phyloP scores from a whole-genome alignment of 345 rosid species.

The Schrenkiella parvula region DNA sequence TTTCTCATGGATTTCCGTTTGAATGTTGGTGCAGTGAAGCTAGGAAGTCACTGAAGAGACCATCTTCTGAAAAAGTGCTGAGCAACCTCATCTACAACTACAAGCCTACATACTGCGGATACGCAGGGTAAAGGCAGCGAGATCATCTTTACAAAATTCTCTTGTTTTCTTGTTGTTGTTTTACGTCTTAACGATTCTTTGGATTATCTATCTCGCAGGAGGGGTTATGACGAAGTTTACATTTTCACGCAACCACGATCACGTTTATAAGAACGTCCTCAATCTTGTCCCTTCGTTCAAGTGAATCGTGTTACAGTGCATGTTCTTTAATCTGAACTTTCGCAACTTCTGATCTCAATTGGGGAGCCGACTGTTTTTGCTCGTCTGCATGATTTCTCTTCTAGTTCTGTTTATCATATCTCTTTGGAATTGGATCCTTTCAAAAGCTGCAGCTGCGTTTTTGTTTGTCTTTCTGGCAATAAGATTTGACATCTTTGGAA shows the following conservation, averaged over 20 bases:
- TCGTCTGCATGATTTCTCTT: background rate
- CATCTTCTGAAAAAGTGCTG: slow-evolving; percentile 52
- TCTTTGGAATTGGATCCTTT: background rate
- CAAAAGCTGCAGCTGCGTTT: background rate
- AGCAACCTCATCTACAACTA: slow-evolving; percentile 72
- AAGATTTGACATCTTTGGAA: background rate
- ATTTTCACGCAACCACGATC: slow-evolving; percentile 44
- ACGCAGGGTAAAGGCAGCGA: slow-evolving; percentile 60
- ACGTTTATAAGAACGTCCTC: slow-evolving; percentile 2
- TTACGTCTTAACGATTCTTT: background rate
- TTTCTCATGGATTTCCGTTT: background rate
- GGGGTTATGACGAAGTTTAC: slow-evolving; percentile 85
- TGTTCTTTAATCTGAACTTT: background rate
- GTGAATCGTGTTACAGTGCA: background rate
- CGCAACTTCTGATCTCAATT: background rate
- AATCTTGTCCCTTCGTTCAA: background rate
- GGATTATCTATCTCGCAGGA: slow-evolving; percentile 40
- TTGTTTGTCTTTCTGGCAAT: background rate
- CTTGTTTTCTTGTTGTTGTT: background rate
- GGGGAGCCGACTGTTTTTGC: background rate
- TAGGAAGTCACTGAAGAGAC: slow-evolving; percentile 69
- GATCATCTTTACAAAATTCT: background rate
- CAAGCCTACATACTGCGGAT: slow-evolving; percentile 77
- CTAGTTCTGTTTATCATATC: background rate
- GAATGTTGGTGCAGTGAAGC: slow-evolving; percentile 56